Conservation (phyloP, 139 green algal genomes). For the Axilococcus clingmanii region DNA sequence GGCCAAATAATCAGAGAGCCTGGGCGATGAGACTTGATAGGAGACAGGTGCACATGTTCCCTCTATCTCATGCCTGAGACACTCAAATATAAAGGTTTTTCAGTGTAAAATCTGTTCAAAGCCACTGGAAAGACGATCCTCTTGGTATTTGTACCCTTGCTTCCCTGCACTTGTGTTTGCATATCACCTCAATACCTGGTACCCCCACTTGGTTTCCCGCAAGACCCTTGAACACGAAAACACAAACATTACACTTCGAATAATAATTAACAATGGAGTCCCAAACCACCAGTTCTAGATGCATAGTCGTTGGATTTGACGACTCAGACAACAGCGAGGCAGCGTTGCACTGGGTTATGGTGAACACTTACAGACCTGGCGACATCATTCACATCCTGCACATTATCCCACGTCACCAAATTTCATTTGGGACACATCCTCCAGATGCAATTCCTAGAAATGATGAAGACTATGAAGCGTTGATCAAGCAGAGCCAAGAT, state of each 20-base stretch:
- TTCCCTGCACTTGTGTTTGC: constrained; percentile 1
- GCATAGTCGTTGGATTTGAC: constrained; percentile 37
- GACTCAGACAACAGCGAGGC: constrained; percentile 26
- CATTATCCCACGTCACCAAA: constrained; percentile 38
- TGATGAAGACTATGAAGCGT: constrained; percentile 22
- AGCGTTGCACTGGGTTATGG: constrained; percentile 33
- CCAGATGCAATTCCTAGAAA: constrained; percentile 47
- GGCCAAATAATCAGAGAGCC: no score
- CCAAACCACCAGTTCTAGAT: background rate
- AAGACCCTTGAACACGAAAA: background rate
- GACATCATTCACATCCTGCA: constrained; percentile 20
- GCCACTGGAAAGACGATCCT: background rate
- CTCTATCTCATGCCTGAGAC: no score
- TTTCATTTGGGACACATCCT: constrained; percentile 26
- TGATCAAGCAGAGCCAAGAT: constrained; percentile 33
- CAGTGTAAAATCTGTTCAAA: background rate
- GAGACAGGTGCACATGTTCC: no score
- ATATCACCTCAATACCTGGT: background rate
- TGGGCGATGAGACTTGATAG: no score
- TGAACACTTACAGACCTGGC: constrained; percentile 19
- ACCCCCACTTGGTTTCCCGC: background rate
- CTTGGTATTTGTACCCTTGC: background rate
- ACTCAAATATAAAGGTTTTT: no score
- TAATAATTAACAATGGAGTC: background rate
- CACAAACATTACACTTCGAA: background rate